A percentile compares a stretch with the other conserved stretches of the same genome.
Evolutionary conservation across 108 stramenopile species (phyloP).

Genomic region (Cyclotella distinguenda): DNA sequence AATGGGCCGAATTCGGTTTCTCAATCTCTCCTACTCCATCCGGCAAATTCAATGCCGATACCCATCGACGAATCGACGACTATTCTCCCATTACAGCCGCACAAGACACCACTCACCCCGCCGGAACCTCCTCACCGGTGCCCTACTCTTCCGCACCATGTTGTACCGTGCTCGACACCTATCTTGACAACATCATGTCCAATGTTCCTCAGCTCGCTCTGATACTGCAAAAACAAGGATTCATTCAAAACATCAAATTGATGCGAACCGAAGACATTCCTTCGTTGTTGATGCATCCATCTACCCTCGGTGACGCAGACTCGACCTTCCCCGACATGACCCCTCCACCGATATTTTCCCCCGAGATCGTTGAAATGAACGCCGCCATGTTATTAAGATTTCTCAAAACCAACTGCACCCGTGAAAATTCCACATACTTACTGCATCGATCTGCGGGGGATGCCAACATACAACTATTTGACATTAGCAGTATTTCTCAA

Average conservation of each 20-base stretch:
- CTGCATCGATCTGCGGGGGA: slow-evolving; percentile 61
- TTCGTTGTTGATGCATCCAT: slow-evolving; percentile 66
- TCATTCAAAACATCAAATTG: slow-evolving; percentile 78
- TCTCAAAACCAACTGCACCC: slow-evolving; percentile 78
- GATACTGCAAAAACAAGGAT: slow-evolving; percentile 77
- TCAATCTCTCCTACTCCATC: slow-evolving; percentile 17
- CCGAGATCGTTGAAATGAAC: slow-evolving; percentile 86
- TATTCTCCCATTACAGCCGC: not conserved
- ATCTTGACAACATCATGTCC: slow-evolving; percentile 85
- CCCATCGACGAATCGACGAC: too few relatives aligned
- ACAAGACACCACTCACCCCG: not conserved
- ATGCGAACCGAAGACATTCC: slow-evolving; percentile 75
- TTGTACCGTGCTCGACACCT: slow-evolving; percentile 76
- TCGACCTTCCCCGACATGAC: slow-evolving; percentile 5
- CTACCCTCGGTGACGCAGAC: slow-evolving; percentile 56
- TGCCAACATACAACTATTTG: slow-evolving; percentile 79
- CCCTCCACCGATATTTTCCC: slow-evolving; percentile 61
- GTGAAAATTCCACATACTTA: slow-evolving; percentile 79
- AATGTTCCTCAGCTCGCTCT: slow-evolving; percentile 87
- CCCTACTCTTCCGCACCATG: slow-evolving; percentile 47
- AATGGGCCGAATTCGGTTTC: slow-evolving; percentile 31
- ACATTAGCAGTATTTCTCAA: slow-evolving; percentile 73
- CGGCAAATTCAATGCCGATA: too few relatives aligned
- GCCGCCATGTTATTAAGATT: slow-evolving; percentile 76
- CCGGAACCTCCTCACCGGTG: slow-evolving; percentile 7